A percentile compares a stretch with the other conserved stretches of the same genome.
phyloP scores from a whole-genome alignment of 208 protist genomes.

The Acanthamoeba triangularis region DNA sequence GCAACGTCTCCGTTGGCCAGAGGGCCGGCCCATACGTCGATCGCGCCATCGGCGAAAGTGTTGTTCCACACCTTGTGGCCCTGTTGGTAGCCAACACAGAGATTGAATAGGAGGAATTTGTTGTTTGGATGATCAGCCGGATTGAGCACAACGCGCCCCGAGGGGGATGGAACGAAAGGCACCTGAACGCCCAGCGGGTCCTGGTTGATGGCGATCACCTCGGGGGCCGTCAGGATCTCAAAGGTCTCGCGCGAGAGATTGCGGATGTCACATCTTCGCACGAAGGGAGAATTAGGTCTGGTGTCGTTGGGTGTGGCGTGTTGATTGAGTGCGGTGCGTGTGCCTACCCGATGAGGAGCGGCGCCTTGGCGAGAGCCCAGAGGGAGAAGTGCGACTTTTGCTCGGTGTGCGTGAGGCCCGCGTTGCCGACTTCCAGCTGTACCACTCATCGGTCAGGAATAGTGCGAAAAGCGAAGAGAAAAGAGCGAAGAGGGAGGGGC shows the following conservation, averaged over 20 bases:
- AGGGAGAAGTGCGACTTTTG: constrained; percentile 78
- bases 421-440: constrained; percentile 83
- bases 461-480: not conserved
- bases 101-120: not conserved
- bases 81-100: not conserved
- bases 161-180: not conserved
- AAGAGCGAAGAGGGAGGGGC: not conserved
- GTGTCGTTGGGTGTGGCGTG: not conserved
- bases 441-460: not conserved
- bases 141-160: too few relatives aligned
- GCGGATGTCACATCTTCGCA: constrained; percentile 81
- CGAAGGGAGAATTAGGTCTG: constrained; percentile 79
- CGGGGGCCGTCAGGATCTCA: constrained; percentile 75
- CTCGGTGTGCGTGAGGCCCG: constrained; percentile 78
- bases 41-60: not conserved
- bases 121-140: not conserved
- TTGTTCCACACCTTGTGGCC: constrained; percentile 61
- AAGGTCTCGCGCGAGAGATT: constrained; percentile 73
- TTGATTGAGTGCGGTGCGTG: constrained; percentile 82
- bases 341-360: constrained; percentile 72
- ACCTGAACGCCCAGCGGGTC: constrained; percentile 84
- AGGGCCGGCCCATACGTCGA: constrained; percentile 83
- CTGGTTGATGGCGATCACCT: constrained; percentile 89
- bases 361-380: constrained; percentile 73
- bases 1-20: constrained; percentile 80